Evolutionary conservation across 2,329 filamentous ascomycete genomes (phyloP), one percentile per base, ranked within the genome.

Genomic region (Stromatinia cepivora): DNA sequence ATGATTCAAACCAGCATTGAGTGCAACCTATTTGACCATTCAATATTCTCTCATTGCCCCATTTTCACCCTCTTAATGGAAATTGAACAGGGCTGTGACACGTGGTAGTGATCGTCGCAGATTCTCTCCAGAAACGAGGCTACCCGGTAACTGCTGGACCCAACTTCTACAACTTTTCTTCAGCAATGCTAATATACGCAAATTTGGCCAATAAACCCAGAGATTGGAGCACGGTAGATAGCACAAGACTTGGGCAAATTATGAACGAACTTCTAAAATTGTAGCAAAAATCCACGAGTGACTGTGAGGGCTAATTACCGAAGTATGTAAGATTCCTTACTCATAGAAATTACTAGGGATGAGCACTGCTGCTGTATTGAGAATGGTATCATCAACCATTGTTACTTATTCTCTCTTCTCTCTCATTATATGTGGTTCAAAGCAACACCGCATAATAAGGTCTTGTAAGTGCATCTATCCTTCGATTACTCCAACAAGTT

Each of bases 381-480:
- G 3, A 20, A 5, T 7, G 0, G 10, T 10, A 36, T 4, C 0
- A 34, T 36, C 1, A 17, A 15, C 2, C 4, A 6, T 11, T 63
- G 2, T 17, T 50, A 1, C 22, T 39, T 4, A 10, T 8, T 22
- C 8, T 11, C 4, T 22, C 3, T 4, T 0, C 13, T n/a, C 9
- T 20, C 4, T 50, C 22, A 22, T 4, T 20, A 13, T 25, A 4
- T 11, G 6, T 8, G 11, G 1, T 50, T 8, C 3, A 36, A 50
- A 17, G 8, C 22, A 7, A 15, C 1, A n/a, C 1, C 22, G 17
- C n/a, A 17, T 4, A 11, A 2, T 15, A 17, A 4, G 4, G 31
- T 9, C n/a, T 11, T 36, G 4, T 2, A 25, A 0, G 22, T 39
- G n/a, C 20, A 57, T 34, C 3, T 3, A 4, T 2, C 7, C 8